phyloP scores from a whole-genome alignment of 2,329 filamentous ascomycete species.

The Penicillium sp. region DNA sequence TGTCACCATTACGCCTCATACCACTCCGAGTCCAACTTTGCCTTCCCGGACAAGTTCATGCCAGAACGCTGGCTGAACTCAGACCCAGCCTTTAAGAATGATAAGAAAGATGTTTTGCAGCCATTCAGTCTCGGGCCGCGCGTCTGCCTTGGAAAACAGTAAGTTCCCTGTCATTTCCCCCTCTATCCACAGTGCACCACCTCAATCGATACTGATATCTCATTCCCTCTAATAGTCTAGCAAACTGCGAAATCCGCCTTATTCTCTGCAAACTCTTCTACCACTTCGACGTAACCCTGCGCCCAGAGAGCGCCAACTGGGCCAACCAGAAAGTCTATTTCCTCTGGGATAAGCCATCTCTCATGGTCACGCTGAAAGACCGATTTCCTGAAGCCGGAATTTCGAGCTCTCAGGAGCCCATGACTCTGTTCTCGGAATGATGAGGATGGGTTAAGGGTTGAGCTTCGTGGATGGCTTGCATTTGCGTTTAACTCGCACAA shows the following conservation, averaged over 20 bases:
- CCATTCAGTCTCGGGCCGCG: conserved; percentile 41
- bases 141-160: conserved; percentile 38
- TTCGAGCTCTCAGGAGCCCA: background rate
- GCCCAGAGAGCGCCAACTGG: conserved; percentile 21
- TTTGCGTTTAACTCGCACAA: background rate
- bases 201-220: background rate
- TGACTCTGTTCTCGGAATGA: background rate
- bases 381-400: background rate
- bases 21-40: conserved; percentile 27
- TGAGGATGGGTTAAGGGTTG: background rate
- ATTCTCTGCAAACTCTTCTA: conserved; percentile 29
- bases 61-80: conserved; percentile 37
- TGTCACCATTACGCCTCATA: conserved; percentile 29
- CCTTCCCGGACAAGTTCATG: conserved; percentile 26
- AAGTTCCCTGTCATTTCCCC: background rate
- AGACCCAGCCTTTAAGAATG: conserved; percentile 17
- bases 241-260: conserved; percentile 28
- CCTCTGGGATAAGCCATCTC: conserved; percentile 30
- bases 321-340: conserved; percentile 24
- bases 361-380: conserved; percentile 20
- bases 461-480: background rate
- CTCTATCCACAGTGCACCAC: background rate
- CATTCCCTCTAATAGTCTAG: conserved; percentile 15
- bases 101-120: conserved; percentile 28
- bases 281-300: conserved; percentile 26